Base-by-base conservation (phyloP, 1,284 basidiomycete genomes). In the Cerrena zonata region DNA sequence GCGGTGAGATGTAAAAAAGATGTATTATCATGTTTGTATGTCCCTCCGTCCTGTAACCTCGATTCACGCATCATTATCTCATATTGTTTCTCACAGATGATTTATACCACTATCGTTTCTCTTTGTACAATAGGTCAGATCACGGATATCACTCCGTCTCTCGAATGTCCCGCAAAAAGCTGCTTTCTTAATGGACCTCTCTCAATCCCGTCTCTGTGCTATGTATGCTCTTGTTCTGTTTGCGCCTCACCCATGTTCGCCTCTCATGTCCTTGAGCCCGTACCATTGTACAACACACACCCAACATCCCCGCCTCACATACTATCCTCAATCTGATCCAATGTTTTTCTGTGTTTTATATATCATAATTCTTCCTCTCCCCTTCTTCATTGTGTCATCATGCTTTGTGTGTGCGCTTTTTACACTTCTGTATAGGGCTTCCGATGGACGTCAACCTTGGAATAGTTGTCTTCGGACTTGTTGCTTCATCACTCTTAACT, bases 1-100 rank as follows among this genome's bases (percentile, higher is more conserved):
- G 51, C 63, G 24, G 41, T 23, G 15, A 7, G 22, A 15, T 23
- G 4, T 44, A 5, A 5, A n/a, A 13, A 21, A n/a, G n/a, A 21
- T 21, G 37, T 15, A 15, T 39, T 18, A 4, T 15, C n/a, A n/a
- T n/a, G n/a, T n/a, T 34, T 15, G 30, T 34, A 34, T 15, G 30
- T 34, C 30, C 7, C 30, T 34, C 30, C 30, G 15, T 34, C 15
- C 15, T 34, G 30, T n/a, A n/a, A n/a, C n/a, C n/a, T n/a, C n/a
- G n/a, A n/a, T 15, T 34, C 30, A 34, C 7, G 7, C 30, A 15
- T 15, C 30, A 34, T 15, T 34, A 34, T 15, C 7, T 34, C 30
- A 7, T 7, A 34, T 34, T 34, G 30, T 7, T 34, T 15, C 30
- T 41, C 10, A 10, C 10, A 18, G 7, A 7, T 41, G 39, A 18